These are phyloP conservation scores for Acer campestre DNA, from an alignment of 345 rosid species.

Conservation along the genomic window DNA sequence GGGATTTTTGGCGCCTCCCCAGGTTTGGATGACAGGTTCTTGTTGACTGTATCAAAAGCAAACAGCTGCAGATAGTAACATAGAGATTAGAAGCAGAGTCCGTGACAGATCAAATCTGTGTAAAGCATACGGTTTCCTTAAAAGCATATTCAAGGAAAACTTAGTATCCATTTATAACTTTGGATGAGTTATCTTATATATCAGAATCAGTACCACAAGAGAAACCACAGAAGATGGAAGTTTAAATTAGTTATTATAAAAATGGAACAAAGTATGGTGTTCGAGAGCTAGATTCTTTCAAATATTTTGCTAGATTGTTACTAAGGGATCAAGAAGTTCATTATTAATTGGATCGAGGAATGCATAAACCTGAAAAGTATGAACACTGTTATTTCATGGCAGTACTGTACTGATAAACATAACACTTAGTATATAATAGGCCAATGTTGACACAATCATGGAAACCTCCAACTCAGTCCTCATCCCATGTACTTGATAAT, in stretches of 20 bases:
- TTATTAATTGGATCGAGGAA: background rate
- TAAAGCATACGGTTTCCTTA: background rate
- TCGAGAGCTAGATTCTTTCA: background rate
- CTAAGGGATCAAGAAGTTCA: background rate
- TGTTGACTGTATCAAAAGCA: slow-evolving; percentile 86
- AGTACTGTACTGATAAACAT: too few species aligned
- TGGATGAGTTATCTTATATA: background rate
- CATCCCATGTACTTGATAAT: too few species aligned
- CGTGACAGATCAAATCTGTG: background rate
- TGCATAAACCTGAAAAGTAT: background rate
- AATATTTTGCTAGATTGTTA: background rate
- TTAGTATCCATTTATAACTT: background rate
- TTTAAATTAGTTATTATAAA: too few species aligned
- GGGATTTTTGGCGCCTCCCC: slow-evolving; percentile 74
- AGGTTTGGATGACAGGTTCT: slow-evolving; percentile 60
- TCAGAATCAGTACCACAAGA: background rate
- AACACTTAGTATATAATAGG: background rate
- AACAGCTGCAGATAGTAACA: slow-evolving; percentile 61
- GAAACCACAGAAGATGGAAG: background rate
- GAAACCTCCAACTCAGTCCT: background rate
- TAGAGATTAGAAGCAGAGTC: background rate
- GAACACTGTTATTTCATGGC: too few species aligned
- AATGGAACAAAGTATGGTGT: background rate
- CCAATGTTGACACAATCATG: background rate
- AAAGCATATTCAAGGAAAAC: background rate